Evolutionary conservation across 352 stramenopile genomes (phyloP).

Genomic region (Achlya hypogyna): DNA sequence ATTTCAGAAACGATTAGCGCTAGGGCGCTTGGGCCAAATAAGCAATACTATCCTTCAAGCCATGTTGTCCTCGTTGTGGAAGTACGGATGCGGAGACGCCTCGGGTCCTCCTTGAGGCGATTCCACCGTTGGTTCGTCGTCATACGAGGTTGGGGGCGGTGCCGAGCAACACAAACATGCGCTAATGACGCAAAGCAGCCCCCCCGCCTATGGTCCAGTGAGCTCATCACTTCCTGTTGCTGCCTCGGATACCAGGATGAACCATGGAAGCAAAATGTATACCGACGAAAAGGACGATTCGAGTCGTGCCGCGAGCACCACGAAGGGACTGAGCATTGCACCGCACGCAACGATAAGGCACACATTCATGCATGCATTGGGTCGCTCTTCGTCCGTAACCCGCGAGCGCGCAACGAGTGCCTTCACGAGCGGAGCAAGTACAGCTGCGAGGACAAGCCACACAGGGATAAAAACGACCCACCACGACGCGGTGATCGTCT

Average conservation of each 20-base stretch:
- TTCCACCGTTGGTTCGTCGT: not conserved
- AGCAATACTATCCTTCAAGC: too few species aligned
- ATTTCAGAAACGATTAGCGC: too few species aligned
- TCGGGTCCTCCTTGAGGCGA: not conserved
- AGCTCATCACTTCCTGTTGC: not conserved
- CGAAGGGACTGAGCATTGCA: constrained; percentile 40
- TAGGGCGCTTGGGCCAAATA: too few species aligned
- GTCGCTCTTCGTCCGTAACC: constrained; percentile 31
- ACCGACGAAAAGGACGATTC: constrained; percentile 51
- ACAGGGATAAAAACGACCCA: constrained; percentile 72
- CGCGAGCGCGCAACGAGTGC: not conserved
- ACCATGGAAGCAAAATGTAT: constrained; percentile 71
- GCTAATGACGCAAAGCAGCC: not conserved
- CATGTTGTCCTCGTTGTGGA: not conserved
- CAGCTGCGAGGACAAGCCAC: constrained; percentile 45
- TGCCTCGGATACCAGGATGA: constrained; percentile 46
- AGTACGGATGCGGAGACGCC: not conserved
- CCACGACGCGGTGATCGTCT: constrained; percentile 45
- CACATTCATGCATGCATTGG: constrained; percentile 26
- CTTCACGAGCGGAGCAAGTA: not conserved
- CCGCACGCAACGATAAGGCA: constrained; percentile 29
- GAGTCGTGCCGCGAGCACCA: constrained; percentile 62
- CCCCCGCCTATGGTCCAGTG: not conserved
- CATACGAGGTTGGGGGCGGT: not conserved
- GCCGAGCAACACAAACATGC: not conserved